Percentiles rank a stretch among this genome's conserved stretches.
phyloP scores from a whole-genome alignment of 352 stramenopile species.

The Globisporangium abappressorium region DNA sequence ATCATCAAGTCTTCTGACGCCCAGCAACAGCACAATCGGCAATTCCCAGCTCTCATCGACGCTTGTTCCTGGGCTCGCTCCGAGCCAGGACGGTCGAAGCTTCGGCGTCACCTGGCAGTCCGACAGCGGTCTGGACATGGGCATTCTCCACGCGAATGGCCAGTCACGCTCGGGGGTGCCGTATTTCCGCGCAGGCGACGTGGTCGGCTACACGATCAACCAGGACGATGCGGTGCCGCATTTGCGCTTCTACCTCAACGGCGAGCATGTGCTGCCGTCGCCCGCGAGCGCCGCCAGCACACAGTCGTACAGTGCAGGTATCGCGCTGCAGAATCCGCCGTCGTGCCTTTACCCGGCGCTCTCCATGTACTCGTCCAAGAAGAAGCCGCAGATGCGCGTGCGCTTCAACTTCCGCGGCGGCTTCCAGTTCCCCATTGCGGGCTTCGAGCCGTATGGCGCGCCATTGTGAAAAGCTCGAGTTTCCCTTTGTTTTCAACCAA shows the following conservation, averaged over 20 bases:
- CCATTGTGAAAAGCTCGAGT: constrained; percentile 25
- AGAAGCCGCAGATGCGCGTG: constrained; percentile 67
- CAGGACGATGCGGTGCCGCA: constrained; percentile 64
- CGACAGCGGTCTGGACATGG: constrained; percentile 69
- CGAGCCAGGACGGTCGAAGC: constrained; percentile 46
- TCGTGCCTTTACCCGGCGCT: constrained; percentile 65
- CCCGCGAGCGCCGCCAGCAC: neutral
- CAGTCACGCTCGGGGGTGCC: constrained; percentile 62
- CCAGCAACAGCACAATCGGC: neutral
- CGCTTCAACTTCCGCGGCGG: constrained; percentile 74
- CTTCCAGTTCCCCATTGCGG: constrained; percentile 64
- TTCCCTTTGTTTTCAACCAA: constrained; percentile 15
- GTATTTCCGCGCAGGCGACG: constrained; percentile 62
- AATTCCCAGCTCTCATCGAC: constrained; percentile 4
- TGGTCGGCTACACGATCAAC: constrained; percentile 75
- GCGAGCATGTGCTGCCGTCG: constrained; percentile 55
- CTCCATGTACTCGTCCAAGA: constrained; percentile 75
- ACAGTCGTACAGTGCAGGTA: constrained; percentile 18
- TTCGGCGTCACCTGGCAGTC: constrained; percentile 77
- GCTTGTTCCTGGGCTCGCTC: constrained; percentile 58
- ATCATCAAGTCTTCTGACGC: neutral
- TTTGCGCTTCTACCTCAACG: constrained; percentile 77
- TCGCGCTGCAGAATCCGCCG: constrained; percentile 54
- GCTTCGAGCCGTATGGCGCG: constrained; percentile 71
- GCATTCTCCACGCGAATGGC: constrained; percentile 68